Percentiles rank a stretch among this genome's conserved stretches.
phyloP scores from a whole-genome alignment of 169 alveolate genomes.

The Cryptosporidium xiaoi region DNA sequence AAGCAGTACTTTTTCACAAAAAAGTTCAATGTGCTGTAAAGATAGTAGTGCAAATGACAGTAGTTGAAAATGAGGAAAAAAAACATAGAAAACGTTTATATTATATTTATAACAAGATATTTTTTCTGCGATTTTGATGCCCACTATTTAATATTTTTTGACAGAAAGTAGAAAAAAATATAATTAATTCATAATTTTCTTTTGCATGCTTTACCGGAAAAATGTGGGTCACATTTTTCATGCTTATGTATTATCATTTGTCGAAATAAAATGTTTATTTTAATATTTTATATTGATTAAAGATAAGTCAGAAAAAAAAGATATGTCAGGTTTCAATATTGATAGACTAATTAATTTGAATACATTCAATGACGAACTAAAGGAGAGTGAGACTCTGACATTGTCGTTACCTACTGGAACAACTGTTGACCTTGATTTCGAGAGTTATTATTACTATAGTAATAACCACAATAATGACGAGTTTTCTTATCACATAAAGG shows the following conservation, averaged over 20 bases:
- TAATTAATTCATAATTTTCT: too few species aligned
- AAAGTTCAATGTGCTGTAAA: neutral
- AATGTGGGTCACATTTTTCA: neutral
- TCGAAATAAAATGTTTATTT: neutral
- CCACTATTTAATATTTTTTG: too few species aligned
- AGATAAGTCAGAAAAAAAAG: conserved; percentile 68
- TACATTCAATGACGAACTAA: conserved; percentile 35
- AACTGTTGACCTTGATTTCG: conserved; percentile 69
- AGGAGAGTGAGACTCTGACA: conserved; percentile 29
- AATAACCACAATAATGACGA: conserved; percentile 21
- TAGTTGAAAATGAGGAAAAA: too few species aligned
- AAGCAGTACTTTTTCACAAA: neutral
- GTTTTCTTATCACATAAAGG: conserved; percentile 5
- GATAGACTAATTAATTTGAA: conserved; percentile 64
- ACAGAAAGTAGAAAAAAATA: too few species aligned
- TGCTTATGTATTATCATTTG: neutral
- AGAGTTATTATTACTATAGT: conserved; percentile 53
- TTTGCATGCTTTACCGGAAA: conserved; percentile 33
- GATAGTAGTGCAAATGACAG: too few species aligned
- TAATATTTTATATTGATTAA: conserved; percentile 12
- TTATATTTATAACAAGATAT: too few species aligned
- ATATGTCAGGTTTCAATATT: conserved; percentile 74
- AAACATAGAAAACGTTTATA: too few species aligned
- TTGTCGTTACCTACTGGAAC: conserved; percentile 65
- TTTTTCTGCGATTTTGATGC: too few species aligned